Evolutionary conservation across 257 asterid species (phyloP).

Genomic region (Asclepias syriaca): DNA sequence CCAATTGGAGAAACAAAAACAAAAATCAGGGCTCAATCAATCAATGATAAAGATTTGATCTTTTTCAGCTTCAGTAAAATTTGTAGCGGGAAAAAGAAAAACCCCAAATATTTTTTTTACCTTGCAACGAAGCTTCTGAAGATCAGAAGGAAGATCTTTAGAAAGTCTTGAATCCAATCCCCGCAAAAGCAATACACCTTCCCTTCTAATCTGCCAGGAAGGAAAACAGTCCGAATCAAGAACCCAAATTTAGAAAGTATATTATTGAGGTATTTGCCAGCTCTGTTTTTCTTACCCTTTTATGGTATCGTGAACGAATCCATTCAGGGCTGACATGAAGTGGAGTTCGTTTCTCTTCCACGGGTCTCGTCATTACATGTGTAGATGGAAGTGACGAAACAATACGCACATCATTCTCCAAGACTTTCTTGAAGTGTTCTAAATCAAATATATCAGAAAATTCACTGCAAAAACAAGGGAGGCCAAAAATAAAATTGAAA

Average conservation of each 20-base stretch:
- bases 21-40: background rate
- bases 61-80: background rate
- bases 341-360: conserved; percentile 76
- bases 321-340: conserved; percentile 70
- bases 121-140: conserved; percentile 99
- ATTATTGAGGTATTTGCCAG: background rate
- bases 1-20: background rate
- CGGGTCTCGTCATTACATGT: conserved; percentile 78
- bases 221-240: too few species aligned
- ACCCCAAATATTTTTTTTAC: conserved; percentile 23
- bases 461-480: conserved; percentile 60
- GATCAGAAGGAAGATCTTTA: conserved; percentile 92
- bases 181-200: conserved; percentile 75
- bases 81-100: background rate
- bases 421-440: conserved; percentile 76
- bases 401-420: conserved; percentile 72
- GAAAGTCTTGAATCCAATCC: conserved; percentile 93
- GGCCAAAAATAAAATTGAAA: background rate
- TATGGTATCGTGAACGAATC: conserved; percentile 66
- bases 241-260: background rate
- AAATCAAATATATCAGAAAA: conserved; percentile 87
- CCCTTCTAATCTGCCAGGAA: conserved; percentile 67
- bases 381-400: conserved; percentile 94
- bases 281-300: conserved; percentile 36
- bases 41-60: background rate